Evolutionary conservation across 345 rosid species (phyloP), one percentile per base, ranked within the genome.

Genomic region (rapeseed (Brassica napus)): DNA sequence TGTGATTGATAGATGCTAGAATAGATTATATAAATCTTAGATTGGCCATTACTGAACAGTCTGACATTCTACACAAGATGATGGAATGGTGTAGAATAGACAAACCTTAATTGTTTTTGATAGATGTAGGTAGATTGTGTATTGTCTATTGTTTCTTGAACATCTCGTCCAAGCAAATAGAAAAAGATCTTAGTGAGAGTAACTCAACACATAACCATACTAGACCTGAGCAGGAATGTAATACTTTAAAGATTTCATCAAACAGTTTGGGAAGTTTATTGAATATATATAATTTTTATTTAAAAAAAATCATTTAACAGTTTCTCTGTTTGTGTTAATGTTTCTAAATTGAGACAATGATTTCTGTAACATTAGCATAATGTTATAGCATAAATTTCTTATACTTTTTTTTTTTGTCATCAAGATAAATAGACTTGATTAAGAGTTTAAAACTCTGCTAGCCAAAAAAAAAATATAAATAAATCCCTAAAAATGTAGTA

Each of bases 1-100:
- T 76, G 52, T 68, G 74, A n/a, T 42, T 66, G 65, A 8, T 8
- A 9, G 73, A 69, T n/a, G 11, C 62, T 31, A 6, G 31, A 55
- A 28, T 54, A 49, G 42, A 35, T 35, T 35, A 35, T 35, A 35
- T 35, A 7, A 32, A 32, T 32, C 37, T 32, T 32, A 32, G 37
- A n/a, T 47, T 69, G 21, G 24, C 39, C 26, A 15, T 55, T 9
- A 10, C 47, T 15, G 15, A 52, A 69, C 73, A 31, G 8, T 52
- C 6, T n/a, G 5, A 3, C 15, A 15, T 49, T 49, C 72, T 12
- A 10, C 10, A 42, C 49, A 42, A 42, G 49, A 42, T 42, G 49
- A 42, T 42, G 59, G 32, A 66, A 42, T 23, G 12, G 47, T 11
- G 44, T 65, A 65, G 68, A 15, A n/a, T 32, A 23, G 18, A 23